Base-by-base conservation (phyloP, 805 yeast species). In the Candida golubevii region DNA sequence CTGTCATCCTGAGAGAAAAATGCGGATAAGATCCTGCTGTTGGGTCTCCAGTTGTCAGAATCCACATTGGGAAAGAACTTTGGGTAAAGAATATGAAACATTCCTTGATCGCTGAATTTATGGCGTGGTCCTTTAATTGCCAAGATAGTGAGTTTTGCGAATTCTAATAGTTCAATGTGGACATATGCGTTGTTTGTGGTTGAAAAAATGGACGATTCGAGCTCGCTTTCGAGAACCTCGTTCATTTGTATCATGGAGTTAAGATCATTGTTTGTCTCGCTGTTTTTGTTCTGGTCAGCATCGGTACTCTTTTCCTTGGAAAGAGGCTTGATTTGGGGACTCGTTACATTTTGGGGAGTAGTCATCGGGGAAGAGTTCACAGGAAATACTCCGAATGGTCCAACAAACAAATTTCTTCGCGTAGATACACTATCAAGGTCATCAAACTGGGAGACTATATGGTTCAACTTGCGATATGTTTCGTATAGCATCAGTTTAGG, bases 1-100 rank as follows among this genome's bases (percentile, higher is more conserved):
- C 14, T 35, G 38, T 49, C 45, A 8, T 45, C 42, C 10, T 15
- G 35, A 9, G 38, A 29, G 48, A 57, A 55, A 15, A 63, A 45
- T 33, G 51, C 45, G 12, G 50, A 47, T 9, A 57, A 26, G 8
- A 57, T 47, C 27, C 56, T 47, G 10, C 48, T 49, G 28, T 55
- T 49, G 0, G 69, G 70, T 10, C 48, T 36, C 73, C 74, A 71
- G 39, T 69, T 70, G 46, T 69, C 74, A 0, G 69, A 61, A 41
- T 69, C 73, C 26, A 65, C 58, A 39, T 70, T 69, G 35, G 74
- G 74, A 39, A 65, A 71, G 53, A 67, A 69, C 40, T 68, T 68
- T 11, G 76, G 76, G 49, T 71, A 71, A 13, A 70, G 55, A 28
- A 71, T 70, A 43, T 71, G 75, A 35, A 70, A 56, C 62, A 69